Evolutionary conservation across 2,329 filamentous ascomycete species (phyloP), one percentile per base, ranked within the genome.

Genomic region (Epichloe gansuensis): DNA sequence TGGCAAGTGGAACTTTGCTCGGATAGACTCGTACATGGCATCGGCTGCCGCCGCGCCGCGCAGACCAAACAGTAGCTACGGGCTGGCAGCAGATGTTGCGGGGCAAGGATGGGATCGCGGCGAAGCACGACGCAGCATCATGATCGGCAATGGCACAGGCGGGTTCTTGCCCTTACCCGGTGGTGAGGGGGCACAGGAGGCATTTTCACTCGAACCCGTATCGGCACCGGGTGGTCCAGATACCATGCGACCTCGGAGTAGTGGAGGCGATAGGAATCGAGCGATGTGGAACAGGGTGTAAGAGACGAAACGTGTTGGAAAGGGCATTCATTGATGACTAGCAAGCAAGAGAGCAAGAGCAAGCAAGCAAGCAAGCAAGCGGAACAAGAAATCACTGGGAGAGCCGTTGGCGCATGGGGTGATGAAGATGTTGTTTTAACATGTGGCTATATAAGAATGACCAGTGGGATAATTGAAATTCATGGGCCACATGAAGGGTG

Each of bases 1-100:
- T 55, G 66, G 78, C 41, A 73, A 77, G 58, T 82, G 78, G 78
- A 78, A 76, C 51, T 80, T 78, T 61, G 71, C 76, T 47, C 72
- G 74, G 51, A 71, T 81, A 53, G 64, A 63, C 59, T 68, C 63
- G 53, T 53, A 65, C 46, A 58, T 56, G 57, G 47, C n/a, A 39
- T 60, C 53, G 52, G 58, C 43, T 54, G 61, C 57, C 55, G 63
- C 49, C 53, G 59, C 47, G 51, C 56, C 55, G 36, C 59, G 61
- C 12, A 71, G 77, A 38, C 77, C 76, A 35, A 64, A 74, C 51
- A 81, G 77, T 64, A 76, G 73, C 60, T 81, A 80, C 61, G 78
- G 78, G 13, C 69, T 81, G 38, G 72, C 71, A n/a, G 69, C 74
- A 15, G 77, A 80, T 55, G 64, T 76, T 21, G 64, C 71, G 3